phyloP scores from a whole-genome alignment of 345 rosid genomes.

The Sonneratia alba region DNA sequence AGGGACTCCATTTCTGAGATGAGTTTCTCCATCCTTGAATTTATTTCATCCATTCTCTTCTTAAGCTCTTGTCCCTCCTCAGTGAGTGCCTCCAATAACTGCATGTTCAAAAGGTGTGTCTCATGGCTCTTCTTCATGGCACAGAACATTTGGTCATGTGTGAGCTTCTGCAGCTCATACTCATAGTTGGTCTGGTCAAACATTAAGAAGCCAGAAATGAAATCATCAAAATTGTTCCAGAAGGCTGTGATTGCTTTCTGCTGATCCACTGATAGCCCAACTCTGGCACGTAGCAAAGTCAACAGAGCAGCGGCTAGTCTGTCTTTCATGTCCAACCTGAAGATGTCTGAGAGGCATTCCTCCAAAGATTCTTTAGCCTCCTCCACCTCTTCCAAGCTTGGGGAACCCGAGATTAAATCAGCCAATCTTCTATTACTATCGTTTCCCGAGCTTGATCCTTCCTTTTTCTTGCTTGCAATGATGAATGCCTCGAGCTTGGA shows the following conservation, averaged over 20 bases:
- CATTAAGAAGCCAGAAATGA: constrained; percentile 9
- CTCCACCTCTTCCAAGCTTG: constrained; percentile 9
- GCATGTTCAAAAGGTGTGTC: constrained; percentile 3
- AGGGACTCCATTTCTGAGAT: constrained; percentile 6
- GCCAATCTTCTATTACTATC: not conserved
- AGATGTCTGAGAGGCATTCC: constrained; percentile 7
- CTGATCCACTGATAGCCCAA: constrained; percentile 3
- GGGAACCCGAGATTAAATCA: constrained; percentile 1
- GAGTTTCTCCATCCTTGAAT: constrained; percentile 5
- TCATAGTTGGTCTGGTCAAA: constrained; percentile 8
- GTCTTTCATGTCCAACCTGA: constrained; percentile 5
- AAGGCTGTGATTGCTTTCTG: not conserved
- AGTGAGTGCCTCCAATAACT: not conserved
- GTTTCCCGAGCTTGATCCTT: not conserved
- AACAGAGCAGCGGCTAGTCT: constrained; percentile 2
- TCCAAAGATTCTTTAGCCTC: constrained; percentile 8
- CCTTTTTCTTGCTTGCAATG: not conserved
- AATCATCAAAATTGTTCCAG: constrained; percentile 7
- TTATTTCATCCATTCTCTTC: not conserved
- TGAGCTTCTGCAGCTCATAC: constrained; percentile 7
- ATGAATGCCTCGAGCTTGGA: constrained; percentile 1
- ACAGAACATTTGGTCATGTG: constrained; percentile 9
- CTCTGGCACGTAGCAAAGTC: not conserved
- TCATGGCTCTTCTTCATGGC: constrained; percentile 12
- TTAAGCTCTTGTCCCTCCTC: not conserved